Percentiles rank a stretch among this genome's conserved stretches.
Evolutionary conservation across 768 basidiomycete genomes (phyloP).

Genomic region (Clitopilus hobsonii): DNA sequence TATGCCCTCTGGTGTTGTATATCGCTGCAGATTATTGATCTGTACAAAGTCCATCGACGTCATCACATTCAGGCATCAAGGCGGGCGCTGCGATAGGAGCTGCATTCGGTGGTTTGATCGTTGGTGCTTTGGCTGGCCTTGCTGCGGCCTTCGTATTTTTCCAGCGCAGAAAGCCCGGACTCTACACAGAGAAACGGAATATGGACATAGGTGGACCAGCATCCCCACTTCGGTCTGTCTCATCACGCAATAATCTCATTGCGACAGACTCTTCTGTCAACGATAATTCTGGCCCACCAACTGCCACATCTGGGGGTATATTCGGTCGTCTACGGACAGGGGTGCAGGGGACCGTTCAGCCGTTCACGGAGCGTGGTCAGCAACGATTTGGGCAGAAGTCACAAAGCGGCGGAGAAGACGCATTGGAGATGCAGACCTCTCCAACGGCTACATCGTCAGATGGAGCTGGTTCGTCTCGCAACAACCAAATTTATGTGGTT

Average conservation of each 20-base stretch:
- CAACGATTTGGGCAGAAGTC: neutral
- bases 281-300: neutral
- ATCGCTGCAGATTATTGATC: too few species aligned
- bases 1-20: too few species aligned
- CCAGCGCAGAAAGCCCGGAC: constrained; percentile 8
- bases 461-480: constrained; percentile 1
- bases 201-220: neutral
- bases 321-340: neutral
- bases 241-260: neutral
- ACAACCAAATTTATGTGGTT: constrained; percentile 46
- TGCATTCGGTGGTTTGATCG: constrained; percentile 33
- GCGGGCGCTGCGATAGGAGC: constrained; percentile 25
- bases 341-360: neutral
- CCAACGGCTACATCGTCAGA: neutral
- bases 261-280: neutral
- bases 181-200: neutral
- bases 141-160: constrained; percentile 26
- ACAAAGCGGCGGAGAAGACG: neutral
- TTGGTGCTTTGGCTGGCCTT: constrained; percentile 31
- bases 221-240: neutral
- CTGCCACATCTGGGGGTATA: neutral
- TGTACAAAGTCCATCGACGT: neutral
- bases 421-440: neutral
- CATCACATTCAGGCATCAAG: neutral
- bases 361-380: neutral